phyloP scores from a whole-genome alignment of 2,329 filamentous ascomycete genomes.

The Trichoderma cornu-damae region DNA sequence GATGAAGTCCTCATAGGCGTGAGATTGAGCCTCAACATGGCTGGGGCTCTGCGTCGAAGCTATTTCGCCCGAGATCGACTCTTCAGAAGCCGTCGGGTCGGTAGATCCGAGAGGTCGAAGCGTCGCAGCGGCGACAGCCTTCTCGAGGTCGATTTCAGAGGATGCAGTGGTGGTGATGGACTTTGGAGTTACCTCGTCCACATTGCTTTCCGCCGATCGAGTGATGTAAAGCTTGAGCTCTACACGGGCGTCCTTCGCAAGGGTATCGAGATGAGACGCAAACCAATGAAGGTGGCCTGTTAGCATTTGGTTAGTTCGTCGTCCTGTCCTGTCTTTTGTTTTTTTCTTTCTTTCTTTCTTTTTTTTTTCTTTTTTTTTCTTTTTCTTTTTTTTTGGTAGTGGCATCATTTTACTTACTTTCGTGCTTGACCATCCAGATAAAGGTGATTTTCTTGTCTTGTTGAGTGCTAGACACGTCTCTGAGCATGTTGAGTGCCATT shows the following conservation, averaged over 20 bases:
- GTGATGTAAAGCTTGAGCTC: conserved; percentile 36
- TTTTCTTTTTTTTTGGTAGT: too few species aligned
- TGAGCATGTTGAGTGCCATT: conserved; percentile 35
- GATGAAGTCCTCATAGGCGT: conserved; percentile 25
- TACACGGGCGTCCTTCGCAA: conserved; percentile 30
- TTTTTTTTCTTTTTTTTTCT: too few species aligned
- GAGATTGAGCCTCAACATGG: background rate
- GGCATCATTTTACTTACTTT: conserved; percentile 31
- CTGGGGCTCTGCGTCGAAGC: conserved; percentile 14
- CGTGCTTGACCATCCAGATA: conserved; percentile 38
- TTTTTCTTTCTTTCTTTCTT: too few species aligned
- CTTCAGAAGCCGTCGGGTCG: conserved; percentile 20
- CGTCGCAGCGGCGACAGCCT: background rate
- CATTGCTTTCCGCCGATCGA: conserved; percentile 15
- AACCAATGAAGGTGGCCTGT: conserved; percentile 38
- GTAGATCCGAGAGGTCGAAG: background rate
- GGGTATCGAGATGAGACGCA: conserved; percentile 31
- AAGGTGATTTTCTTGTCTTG: conserved; percentile 32
- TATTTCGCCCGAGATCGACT: conserved; percentile 22
- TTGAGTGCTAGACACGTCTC: conserved; percentile 22
- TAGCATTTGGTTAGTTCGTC: background rate
- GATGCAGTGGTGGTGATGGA: conserved; percentile 15
- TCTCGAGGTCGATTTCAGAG: conserved; percentile 18
- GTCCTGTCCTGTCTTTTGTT: too few species aligned
- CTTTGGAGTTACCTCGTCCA: conserved; percentile 1